A percentile compares a stretch with the other conserved stretches of the same genome.
Evolutionary conservation across 352 stramenopile genomes (phyloP).

Genomic region (Phytophthora sansomeana): DNA sequence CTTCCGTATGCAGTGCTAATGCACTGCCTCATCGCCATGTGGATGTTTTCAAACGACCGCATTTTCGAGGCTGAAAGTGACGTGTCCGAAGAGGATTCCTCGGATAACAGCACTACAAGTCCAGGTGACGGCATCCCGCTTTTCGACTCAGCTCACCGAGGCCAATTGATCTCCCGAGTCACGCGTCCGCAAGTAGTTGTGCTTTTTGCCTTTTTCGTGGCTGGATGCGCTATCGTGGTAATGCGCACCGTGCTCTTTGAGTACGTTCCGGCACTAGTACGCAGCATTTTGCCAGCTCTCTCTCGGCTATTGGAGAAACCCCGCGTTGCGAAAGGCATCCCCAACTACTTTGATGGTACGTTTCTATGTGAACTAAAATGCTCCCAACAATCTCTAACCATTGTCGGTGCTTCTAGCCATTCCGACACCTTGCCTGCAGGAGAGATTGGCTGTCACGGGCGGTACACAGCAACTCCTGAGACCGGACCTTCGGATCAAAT

Average conservation of each 20-base stretch:
- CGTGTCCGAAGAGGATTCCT: not conserved
- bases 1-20: conserved; percentile 81
- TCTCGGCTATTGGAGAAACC: conserved; percentile 62
- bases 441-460: conserved; percentile 52
- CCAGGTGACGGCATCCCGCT: conserved; percentile 65
- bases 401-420: conserved; percentile 46
- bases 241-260: conserved; percentile 71
- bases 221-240: conserved; percentile 57
- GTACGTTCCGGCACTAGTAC: conserved; percentile 67
- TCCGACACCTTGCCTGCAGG: conserved; percentile 60
- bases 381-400: not conserved
- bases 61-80: conserved; percentile 77
- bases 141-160: conserved; percentile 50
- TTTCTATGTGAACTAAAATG: not conserved
- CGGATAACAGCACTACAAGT: conserved; percentile 25
- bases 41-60: conserved; percentile 89
- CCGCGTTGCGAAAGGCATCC: conserved; percentile 66
- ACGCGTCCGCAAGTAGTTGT: conserved; percentile 77
- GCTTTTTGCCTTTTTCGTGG: conserved; percentile 77
- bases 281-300: conserved; percentile 64
- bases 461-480: conserved; percentile 33
- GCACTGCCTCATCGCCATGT: conserved; percentile 79
- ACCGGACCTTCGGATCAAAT: conserved; percentile 53
- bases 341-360: conserved; percentile 86
- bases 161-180: conserved; percentile 66